Evolutionary conservation across 2,329 filamentous ascomycete genomes (phyloP), one percentile per base, ranked within the genome.

Genomic region (Chrysoporthe cubensis): DNA sequence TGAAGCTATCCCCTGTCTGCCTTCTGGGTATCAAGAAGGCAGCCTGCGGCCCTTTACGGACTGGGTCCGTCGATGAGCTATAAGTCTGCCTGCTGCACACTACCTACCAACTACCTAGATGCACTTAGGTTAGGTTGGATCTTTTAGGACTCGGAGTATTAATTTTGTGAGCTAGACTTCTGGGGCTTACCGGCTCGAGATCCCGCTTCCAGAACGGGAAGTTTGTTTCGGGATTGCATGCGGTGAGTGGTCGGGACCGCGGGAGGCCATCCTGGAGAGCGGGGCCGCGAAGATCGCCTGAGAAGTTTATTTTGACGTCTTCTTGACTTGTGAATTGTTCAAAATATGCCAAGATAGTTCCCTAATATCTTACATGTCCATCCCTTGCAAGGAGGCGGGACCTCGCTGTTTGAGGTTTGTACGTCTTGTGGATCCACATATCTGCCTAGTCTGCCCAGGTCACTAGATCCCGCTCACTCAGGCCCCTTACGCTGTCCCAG

Each of bases 171-270:
- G 50, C 50, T 54, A 54, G 50, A 54, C 50, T 16, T 54, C 26
- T 60, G 37, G 4, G 37, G 37, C 14, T 14, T 13, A 11, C 40
- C 57, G 57, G 57, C 40, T 60, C 57, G 57, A 60, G 57, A 60
- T 60, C 57, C 57, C 40, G 37, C 21, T 60, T 9, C 57, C 57
- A 21, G 21, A 60, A 60, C 11, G 13, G 40, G 57, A 42, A 44
- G 40, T 44, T 43, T 42, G 11, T 13, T 16, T 54, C n/a, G 50
- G 13, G 26, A 32, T 32, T 13, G 50, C 50, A 14, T 54, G 50
- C 50, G 32, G 14, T 4, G 26, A 54, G 21, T 54, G 50, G 50
- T 13, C 11, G 21, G 50, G 16, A 5, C 13, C 26, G 50, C 50
- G 50, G 21, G 21, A 54, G 50, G 21, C 21, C 26, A 7, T 32